Evolutionary conservation across 768 basidiomycete genomes (phyloP), one percentile per base, ranked within the genome.

Genomic region (Pisolithus tinctorius): DNA sequence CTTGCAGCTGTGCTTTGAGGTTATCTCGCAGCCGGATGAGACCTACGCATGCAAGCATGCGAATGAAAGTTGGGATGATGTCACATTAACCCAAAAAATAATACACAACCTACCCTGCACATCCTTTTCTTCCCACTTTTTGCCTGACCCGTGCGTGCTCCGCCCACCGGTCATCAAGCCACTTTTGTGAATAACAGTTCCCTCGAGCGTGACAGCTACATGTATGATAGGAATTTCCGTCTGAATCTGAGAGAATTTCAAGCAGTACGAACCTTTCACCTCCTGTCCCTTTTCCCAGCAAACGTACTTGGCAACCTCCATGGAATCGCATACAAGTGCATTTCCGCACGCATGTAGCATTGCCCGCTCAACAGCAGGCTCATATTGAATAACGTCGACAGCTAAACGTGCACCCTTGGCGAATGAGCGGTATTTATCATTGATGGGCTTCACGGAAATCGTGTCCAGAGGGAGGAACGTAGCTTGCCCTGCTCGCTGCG

Each of bases 401-500:
- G 91, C 92, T 6, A 93, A 74, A 41, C 91, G 74, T 4, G 89
- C 88, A 0, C 89, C 90, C 59, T 92, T 90, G 2, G 87, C 90
- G 62, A 94, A 91, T 5, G 87, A 85, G 23, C 96, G 84, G 70
- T 89, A 93, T 66, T 93, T 93, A 71, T 98, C 96, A 57, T 93
- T 93, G 56, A 93, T 77, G 2, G 93, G 84, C 66, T 95, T 97
- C 31, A 87, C 86, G 63, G 93, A 90, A 58, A 98, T 95, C 8
- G 93, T 94, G 66, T 98, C 95, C n/a, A 99, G 83, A 0, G 96
- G 96, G 43, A 99, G 88, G 72, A 98, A 98, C 0, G 96, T 99
- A 11, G 95, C 95, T 69, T 93, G 91, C 1, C 95, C 96, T 0
- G 88, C 83, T 34, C 94, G 87, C 68, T 96, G 93, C 54, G 87